These are phyloP conservation scores for Pichia inconspicua DNA, from an alignment of 1,139 yeast species.

Conservation along the genomic window DNA sequence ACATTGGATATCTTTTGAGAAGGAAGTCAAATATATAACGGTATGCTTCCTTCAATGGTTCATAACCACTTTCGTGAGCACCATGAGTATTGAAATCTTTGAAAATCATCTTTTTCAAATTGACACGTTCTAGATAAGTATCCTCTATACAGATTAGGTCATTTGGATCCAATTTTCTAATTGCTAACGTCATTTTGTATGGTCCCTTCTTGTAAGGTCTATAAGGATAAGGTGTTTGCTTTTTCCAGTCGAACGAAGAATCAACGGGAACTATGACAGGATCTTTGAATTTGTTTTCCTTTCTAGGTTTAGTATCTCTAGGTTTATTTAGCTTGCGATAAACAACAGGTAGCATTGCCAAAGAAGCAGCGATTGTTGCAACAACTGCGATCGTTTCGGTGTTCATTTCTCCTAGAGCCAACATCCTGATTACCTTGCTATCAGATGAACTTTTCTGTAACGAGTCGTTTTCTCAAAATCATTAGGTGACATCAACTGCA, in stretches of 20 bases:
- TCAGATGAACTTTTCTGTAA: no score
- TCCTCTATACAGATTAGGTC: slow-evolving; percentile 68
- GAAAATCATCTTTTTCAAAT: slow-evolving; percentile 36
- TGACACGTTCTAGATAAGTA: slow-evolving; percentile 43
- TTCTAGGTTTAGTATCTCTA: not conserved
- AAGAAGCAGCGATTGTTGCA: not conserved
- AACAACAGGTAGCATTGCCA: not conserved
- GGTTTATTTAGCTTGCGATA: slow-evolving; percentile 4
- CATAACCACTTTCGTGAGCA: slow-evolving; percentile 38
- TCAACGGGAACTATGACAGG: slow-evolving; percentile 28
- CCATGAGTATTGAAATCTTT: slow-evolving; percentile 35
- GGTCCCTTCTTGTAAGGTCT: slow-evolving; percentile 59
- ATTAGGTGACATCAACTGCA: no score
- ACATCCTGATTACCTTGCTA: not conserved
- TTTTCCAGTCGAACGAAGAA: slow-evolving; percentile 40
- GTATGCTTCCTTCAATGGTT: slow-evolving; percentile 53
- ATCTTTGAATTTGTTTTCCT: not conserved
- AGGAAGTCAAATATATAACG: slow-evolving; percentile 40
- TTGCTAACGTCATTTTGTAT: slow-evolving; percentile 64
- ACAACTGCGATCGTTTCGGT: not conserved
- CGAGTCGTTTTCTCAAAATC: no score
- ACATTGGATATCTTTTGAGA: slow-evolving; percentile 48
- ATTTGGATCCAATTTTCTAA: slow-evolving; percentile 43
- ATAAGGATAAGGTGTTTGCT: slow-evolving; percentile 40
- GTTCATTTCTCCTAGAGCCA: not conserved